Evolutionary conservation across 352 stramenopile genomes (phyloP), one percentile per base, ranked within the genome.

Genomic region (Hyaloperonospora brassicae): DNA sequence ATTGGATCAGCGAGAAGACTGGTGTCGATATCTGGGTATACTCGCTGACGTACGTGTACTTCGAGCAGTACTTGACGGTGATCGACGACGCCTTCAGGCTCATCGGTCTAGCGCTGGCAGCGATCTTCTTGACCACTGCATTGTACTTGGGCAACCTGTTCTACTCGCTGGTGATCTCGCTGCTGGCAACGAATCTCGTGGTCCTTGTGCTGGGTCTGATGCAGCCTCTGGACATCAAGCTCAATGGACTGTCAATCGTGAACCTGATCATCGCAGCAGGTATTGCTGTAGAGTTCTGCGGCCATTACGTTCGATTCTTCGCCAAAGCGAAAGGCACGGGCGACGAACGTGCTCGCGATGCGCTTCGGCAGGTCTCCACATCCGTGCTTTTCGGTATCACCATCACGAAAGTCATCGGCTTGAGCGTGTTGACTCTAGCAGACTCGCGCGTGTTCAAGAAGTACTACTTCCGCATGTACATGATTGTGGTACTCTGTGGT

Each of bases 391-490:
- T 82, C 25, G 84, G 86, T 41, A 94, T 95, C 52, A 95, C 86
- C 22, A 71, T 95, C 54, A 94, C 84, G 17, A 95, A 94, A 57
- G 45, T 93, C 36, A 79, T 91, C 5, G 86, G 84, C 43, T 62
- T 95, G n/a, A 82, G 74, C 41, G 78, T 89, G 11, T 55, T 95
- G 39, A 84, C 77, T 17, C 73, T 95, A 25, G 84, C 87, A 5
- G 82, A 86, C 57, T 93, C 84, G 52, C 76, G 84, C 23, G 70
- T 96, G 49, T 95, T 95, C 60, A 82, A 87, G 55, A 84, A 94
- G 57, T 96, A 95, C 64, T 95, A 92, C 66, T 95, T 94, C 64
- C 76, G 85, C 50, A 95, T 95, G 85, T 95, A 95, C 69, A 85
- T 91, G 69, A 62, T 96, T 36, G 52, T 87, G 23, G 85, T 87